These are phyloP conservation scores for Sarcocystis neurona DNA, from an alignment of 169 alveolate species.

Conservation along the genomic window DNA sequence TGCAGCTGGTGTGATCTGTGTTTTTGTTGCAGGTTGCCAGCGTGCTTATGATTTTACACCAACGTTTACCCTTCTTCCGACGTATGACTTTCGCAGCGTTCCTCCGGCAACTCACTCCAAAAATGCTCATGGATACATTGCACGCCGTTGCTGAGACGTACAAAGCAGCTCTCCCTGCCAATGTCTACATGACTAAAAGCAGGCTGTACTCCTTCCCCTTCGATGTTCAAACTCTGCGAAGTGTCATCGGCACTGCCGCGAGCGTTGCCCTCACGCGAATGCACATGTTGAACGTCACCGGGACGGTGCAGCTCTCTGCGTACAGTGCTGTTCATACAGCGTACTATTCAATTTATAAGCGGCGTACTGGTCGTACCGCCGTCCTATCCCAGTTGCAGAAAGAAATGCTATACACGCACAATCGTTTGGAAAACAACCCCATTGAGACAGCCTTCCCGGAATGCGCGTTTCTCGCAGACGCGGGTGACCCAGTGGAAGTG, in stretches of 20 bases:
- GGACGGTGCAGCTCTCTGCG: slow-evolving; percentile 38
- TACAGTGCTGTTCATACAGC: slow-evolving; percentile 30
- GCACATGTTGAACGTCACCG: slow-evolving; percentile 55
- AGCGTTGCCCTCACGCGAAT: slow-evolving; percentile 45
- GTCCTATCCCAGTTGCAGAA: slow-evolving; percentile 36
- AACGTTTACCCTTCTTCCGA: slow-evolving; percentile 28
- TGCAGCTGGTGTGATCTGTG: no score
- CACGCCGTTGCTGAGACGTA: slow-evolving; percentile 32
- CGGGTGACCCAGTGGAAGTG: no score
- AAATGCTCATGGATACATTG: slow-evolving; percentile 48
- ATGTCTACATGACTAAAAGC: slow-evolving; percentile 44
- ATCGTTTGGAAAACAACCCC: background rate
- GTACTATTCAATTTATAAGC: slow-evolving; percentile 52
- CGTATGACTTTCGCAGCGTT: slow-evolving; percentile 54
- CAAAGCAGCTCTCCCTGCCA: background rate
- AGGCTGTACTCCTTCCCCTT: slow-evolving; percentile 58
- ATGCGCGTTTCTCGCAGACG: slow-evolving; percentile 56
- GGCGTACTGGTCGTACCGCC: slow-evolving; percentile 60
- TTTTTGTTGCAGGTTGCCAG: slow-evolving; percentile 59
- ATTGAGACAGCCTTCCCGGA: slow-evolving; percentile 39
- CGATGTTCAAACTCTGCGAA: slow-evolving; percentile 24
- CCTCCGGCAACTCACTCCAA: slow-evolving; percentile 52
- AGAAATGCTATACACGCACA: slow-evolving; percentile 22
- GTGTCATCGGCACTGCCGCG: slow-evolving; percentile 28
- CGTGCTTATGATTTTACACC: slow-evolving; percentile 45